Base-by-base conservation (phyloP, 2,329 filamentous ascomycete genomes). In the Aspergillus sp. region DNA sequence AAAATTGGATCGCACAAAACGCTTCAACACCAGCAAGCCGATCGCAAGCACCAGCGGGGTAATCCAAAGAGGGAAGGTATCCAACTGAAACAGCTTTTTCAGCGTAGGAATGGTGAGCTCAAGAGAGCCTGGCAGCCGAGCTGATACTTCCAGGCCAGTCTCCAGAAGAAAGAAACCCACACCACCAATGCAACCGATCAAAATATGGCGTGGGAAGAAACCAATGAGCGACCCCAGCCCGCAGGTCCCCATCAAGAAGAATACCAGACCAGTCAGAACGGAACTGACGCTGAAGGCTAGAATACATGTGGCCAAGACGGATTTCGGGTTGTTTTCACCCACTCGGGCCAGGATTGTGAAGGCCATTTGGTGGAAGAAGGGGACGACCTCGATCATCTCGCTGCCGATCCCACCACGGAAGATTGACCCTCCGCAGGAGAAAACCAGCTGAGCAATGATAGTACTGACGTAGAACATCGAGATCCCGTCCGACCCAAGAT, bases 401-500 rank as follows among this genome's bases (percentile, higher is more conserved):
- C 94, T 97, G 4, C 94, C 94, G 53, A 99, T 85, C 3, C 90
- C 91, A 14, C 94, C 93, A 60, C 83, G 87, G 75, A 99, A 99
- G 32, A 90, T 85, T 64, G 92, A 96, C 0, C 90, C 88, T 3
- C 85, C 86, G 17, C 81, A 80, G 0, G 93, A 96, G 68, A 93
- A 97, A 14, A 90, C 88, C 47, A 99, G 72, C 68, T 99, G 94
- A 0, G 94, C 89, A 38, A 97, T 82, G 57, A 99, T 96, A 52
- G 92, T 96, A 79, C 92, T 96, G 61, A 99, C 89, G 70, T 97
- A 99, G 75, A 97, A 99, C 73, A 99, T 96, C 0, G 94, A 96
- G 51, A 99, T 96, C 20, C 94, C 94, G 51, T 96, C 93, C 0
- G 93, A 87, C 1, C 93, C 94, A 6, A 97, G 83, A 56, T 87